Percentiles rank a stretch among this genome's conserved stretches.
Conservation (phyloP, 306 rosid genomes). For the Cicer chorassanicum region DNA sequence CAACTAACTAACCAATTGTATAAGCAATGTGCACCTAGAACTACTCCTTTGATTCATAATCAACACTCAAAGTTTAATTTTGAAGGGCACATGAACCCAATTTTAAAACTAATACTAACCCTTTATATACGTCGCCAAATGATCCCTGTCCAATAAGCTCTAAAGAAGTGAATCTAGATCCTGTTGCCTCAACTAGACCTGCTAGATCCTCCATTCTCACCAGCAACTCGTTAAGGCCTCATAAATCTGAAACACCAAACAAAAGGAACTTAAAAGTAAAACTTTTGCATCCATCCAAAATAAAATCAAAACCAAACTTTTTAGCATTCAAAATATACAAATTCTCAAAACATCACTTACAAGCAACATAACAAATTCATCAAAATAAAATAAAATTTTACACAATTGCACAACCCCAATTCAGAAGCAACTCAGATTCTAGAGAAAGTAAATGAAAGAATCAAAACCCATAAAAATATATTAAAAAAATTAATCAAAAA, state of each 20-base stretch:
- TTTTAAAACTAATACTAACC: slow-evolving; percentile 58
- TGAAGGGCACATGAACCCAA: background rate
- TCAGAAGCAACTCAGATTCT: slow-evolving; percentile 33
- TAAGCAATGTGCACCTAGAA: slow-evolving; percentile 37
- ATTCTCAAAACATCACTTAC: slow-evolving; percentile 46
- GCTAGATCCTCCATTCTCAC: slow-evolving; percentile 78
- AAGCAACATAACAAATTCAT: slow-evolving; percentile 29
- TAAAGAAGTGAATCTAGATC: slow-evolving; percentile 79
- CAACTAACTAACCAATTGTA: slow-evolving; percentile 15
- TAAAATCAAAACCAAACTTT: slow-evolving; percentile 39
- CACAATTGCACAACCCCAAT: slow-evolving; percentile 42
- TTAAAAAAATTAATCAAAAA: background rate
- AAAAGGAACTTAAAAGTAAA: slow-evolving; percentile 22
- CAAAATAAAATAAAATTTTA: slow-evolving; percentile 19
- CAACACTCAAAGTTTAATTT: slow-evolving; percentile 26
- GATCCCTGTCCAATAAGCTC: slow-evolving; percentile 98
- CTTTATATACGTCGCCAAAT: slow-evolving; percentile 94
- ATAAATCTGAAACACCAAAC: slow-evolving; percentile 49
- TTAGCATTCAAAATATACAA: slow-evolving; percentile 44
- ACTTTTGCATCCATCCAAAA: slow-evolving; percentile 46
- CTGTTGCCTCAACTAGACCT: slow-evolving; percentile 77
- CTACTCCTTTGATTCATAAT: background rate
- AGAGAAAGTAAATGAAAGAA: background rate
- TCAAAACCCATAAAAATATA: slow-evolving; percentile 12
- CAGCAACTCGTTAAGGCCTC: slow-evolving; percentile 49